Conservation (phyloP, 352 stramenopile genomes). For the Phytophthora cryptogea region DNA sequence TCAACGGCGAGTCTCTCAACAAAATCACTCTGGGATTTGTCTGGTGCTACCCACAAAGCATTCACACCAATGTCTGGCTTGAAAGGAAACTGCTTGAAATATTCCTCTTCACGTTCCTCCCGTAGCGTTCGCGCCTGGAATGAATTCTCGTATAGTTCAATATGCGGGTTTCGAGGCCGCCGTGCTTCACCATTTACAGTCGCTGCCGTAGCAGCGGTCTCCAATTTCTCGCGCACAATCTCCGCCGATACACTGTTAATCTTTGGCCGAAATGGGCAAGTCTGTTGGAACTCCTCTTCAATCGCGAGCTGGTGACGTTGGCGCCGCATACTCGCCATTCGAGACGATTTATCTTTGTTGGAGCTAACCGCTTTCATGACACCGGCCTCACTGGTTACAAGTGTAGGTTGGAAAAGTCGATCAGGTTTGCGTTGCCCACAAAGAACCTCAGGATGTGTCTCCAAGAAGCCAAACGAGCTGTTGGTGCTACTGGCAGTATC, state of each 20-base stretch:
- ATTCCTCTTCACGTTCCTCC: conserved; percentile 55
- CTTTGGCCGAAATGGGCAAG: conserved; percentile 70
- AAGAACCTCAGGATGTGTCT: conserved; percentile 31
- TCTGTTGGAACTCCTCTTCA: conserved; percentile 68
- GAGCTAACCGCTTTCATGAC: conserved; percentile 36
- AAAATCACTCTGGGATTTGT: conserved; percentile 51
- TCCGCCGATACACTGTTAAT: conserved; percentile 77
- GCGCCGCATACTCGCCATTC: conserved; percentile 41
- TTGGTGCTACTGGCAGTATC: conserved; percentile 31
- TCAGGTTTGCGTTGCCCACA: conserved; percentile 65
- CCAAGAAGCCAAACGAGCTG: conserved; percentile 26
- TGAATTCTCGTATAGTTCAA: conserved; percentile 76
- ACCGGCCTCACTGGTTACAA: conserved; percentile 40
- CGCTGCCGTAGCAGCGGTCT: conserved; percentile 40
- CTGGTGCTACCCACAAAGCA: conserved; percentile 50
- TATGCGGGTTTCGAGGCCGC: conserved; percentile 53
- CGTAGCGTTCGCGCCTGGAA: conserved; percentile 48
- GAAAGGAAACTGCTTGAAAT: conserved; percentile 72
- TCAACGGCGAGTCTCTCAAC: conserved; percentile 72
- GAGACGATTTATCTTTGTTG: conserved; percentile 49
- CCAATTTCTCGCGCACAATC: conserved; percentile 73
- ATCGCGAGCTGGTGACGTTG: conserved; percentile 60
- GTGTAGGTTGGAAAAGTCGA: conserved; percentile 71
- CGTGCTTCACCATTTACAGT: conserved; percentile 22
- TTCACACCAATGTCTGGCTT: conserved; percentile 84